Evolutionary conservation across 2,329 filamentous ascomycete species (phyloP), one percentile per base, ranked within the genome.

Genomic region (Clonostachys rosea): DNA sequence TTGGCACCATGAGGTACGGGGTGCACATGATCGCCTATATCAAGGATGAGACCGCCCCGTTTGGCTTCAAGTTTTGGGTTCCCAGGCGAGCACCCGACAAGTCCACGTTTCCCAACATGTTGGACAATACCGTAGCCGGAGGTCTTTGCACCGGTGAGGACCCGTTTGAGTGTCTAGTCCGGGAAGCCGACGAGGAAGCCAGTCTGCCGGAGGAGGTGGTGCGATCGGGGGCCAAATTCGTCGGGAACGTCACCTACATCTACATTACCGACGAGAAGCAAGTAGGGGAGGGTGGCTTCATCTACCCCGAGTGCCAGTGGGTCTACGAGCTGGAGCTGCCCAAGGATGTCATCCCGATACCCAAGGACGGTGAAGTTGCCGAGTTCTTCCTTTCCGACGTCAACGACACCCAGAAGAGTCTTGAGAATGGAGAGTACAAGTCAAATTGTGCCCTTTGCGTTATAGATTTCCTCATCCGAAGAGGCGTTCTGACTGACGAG

Each of bases 121-220:
- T 99, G 54, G 94, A 99, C 66, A 99, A 97, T 65, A 91, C 91
- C 2, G 94, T 95, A 7, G 94, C 91, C 0, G 79, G 79, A n/a
- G 79, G 69, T 0, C 84, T 97, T 55, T 84, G 86, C 63, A 88
- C 89, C 1, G 87, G 85, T 13, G 91, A 96, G 64, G 76, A 76
- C 18, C 87, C 89, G 0, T 86, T 91, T 43, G 90, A 92, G 60
- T 90, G 87, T 62, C 70, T 96, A 45, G 77, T 96, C 17, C 82
- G 92, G 46, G 94, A 99, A 67, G 86, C 86, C 4, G 84, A 84
- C 53, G 94, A 99, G 68, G 94, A 99, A 64, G 95, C 94, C 1
- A 87, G 84, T 36, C 69, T 99, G 17, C 79, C 88, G 0, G 87
- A 84, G 49, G 70, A 77, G 1, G 58, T 92, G 8, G 84, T 96